Evolutionary conservation across 2,329 filamentous ascomycete genomes (phyloP), one percentile per base, ranked within the genome.

Genomic region (Fusarium chuoi): DNA sequence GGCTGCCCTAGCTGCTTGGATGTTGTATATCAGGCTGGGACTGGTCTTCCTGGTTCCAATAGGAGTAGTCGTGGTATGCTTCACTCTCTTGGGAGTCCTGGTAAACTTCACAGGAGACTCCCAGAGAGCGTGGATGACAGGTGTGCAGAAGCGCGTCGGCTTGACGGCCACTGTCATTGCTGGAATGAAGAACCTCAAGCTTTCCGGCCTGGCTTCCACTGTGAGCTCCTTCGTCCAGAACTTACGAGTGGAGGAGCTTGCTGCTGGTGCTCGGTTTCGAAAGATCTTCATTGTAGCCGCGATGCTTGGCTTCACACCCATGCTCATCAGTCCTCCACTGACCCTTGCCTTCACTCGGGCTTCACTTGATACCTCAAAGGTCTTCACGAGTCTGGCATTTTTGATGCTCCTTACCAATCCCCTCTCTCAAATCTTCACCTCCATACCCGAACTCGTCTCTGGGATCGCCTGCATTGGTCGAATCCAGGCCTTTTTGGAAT

Each of bases 121-220:
- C 4, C 82, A 84, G 56, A 77, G 68, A 18, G 52, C 51, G 10
- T 85, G 84, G 83, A 83, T 85, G 81, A 72, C 62, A 2, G 74
- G 64, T 6, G 79, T 83, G 15, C 79, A 85, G 67, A 79, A 78
- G 33, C 76, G 81, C 6, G 80, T 83, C 5, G 78, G 78, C 2
- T 39, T 79, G 18, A 80, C 80, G 0, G 74, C 79, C 9, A 78
- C 75, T 10, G 77, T 77, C 36, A 78, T 83, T 52, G 61, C 76
- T 17, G 71, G 78, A 36, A 80, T 82, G 77, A 82, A 81, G 54
- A 69, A 76, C 22, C 74, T 79, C 68, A 82, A 82, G 67, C 79
- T 82, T 24, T 79, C 78, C 0, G 79, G 79, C 2, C 72, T 81
- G 26, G 74, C 76, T 3, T 65, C 61, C 4, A 71, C 81, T 0